phyloP scores from a whole-genome alignment of 768 basidiomycete species.

The Boletus rufocinnamomeus region DNA sequence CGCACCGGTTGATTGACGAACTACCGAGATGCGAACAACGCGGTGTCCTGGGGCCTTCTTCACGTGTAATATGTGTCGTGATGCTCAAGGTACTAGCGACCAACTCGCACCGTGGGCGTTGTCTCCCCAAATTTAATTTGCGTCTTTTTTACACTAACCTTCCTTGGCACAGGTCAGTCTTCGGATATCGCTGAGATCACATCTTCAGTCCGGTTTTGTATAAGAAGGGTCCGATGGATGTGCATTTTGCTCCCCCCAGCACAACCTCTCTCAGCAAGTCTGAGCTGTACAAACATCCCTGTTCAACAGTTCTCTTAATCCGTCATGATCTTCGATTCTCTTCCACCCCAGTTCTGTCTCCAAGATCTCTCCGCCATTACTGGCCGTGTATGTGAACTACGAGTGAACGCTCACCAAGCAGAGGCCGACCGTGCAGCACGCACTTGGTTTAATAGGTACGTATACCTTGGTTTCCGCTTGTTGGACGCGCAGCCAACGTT shows the following conservation, averaged over 20 bases:
- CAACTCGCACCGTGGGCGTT: conserved; percentile 27
- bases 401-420: conserved; percentile 35
- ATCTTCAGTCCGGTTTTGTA: conserved; percentile 25
- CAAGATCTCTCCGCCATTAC: conserved; percentile 39
- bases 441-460: conserved; percentile 38
- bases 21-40: conserved; percentile 26
- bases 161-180: conserved; percentile 21
- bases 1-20: conserved; percentile 17
- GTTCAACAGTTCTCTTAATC: conserved; percentile 17
- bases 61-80: conserved; percentile 36
- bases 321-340: conserved; percentile 34
- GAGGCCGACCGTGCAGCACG: conserved; percentile 37
- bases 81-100: conserved; percentile 31
- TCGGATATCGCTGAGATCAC: conserved; percentile 25
- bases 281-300: conserved; percentile 27
- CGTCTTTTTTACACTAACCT: conserved; percentile 29
- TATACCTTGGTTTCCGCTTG: background rate
- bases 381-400: conserved; percentile 39
- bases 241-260: conserved; percentile 9
- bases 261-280: conserved; percentile 26
- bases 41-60: conserved; percentile 34
- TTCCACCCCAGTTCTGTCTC: conserved; percentile 39
- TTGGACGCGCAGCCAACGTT: background rate
- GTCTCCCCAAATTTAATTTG: conserved; percentile 27
- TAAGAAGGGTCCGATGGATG: conserved; percentile 30